Percentiles rank a stretch among this genome's conserved stretches.
These are phyloP conservation scores for Colletotrichum tamarilloi DNA, from an alignment of 2,329 filamentous ascomycete genomes.

Conservation along the genomic window DNA sequence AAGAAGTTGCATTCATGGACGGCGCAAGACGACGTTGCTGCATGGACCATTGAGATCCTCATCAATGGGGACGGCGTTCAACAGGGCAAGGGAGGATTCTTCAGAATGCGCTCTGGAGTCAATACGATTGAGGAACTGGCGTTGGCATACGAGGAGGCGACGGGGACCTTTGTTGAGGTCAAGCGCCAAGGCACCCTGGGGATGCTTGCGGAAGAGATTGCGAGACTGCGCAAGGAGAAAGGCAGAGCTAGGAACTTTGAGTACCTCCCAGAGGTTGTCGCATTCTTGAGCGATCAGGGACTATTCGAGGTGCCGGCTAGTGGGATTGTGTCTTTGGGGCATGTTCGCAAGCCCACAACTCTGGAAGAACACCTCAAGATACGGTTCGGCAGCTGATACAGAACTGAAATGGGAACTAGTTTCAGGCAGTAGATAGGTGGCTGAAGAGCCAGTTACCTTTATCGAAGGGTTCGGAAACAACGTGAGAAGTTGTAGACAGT, in stretches of 20 bases:
- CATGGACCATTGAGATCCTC: conserved; percentile 26
- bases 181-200: conserved; percentile 9
- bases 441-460: no score
- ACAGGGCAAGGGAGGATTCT: conserved; percentile 26
- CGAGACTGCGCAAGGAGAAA: neutral
- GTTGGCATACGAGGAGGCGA: conserved; percentile 9
- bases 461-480: no score
- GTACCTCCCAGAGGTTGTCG: conserved; percentile 10
- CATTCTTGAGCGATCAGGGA: neutral
- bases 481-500: no score
- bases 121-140: conserved; percentile 23
- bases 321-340: neutral
- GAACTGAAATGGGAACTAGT: no score
- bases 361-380: conserved; percentile 3
- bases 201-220: conserved; percentile 11
- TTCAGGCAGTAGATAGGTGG: no score
- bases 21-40: conserved; percentile 6
- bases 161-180: conserved; percentile 15
- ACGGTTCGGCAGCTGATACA: neutral
- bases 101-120: conserved; percentile 20
- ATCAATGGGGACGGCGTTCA: conserved; percentile 22
- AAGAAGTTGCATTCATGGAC: conserved; percentile 19
- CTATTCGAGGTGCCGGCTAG: neutral
- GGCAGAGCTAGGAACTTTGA: conserved; percentile 1
- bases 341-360: neutral